These are phyloP conservation scores for Hypoxylon sp. DNA, from an alignment of 2,329 filamentous ascomycete genomes.

Conservation along the genomic window DNA sequence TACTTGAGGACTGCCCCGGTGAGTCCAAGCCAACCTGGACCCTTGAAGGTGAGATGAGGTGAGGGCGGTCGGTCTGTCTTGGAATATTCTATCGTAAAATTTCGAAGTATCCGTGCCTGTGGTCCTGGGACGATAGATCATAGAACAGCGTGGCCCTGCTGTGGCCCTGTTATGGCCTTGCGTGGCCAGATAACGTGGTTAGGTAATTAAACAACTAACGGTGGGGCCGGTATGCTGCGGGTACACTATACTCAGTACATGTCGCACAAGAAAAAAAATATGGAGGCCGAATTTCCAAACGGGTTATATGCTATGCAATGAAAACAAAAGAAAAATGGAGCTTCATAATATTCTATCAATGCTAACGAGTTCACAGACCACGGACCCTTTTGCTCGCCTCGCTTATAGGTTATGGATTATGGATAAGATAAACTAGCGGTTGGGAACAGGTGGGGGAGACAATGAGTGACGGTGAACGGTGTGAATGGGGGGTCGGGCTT, in stretches of 20 bases:
- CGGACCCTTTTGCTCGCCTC: conserved; percentile 27
- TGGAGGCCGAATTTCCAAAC: conserved; percentile 36
- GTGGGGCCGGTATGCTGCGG: neutral
- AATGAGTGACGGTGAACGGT: conserved; percentile 36
- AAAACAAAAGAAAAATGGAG: conserved; percentile 34
- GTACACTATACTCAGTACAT: conserved; percentile 10
- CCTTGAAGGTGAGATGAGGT: conserved; percentile 31
- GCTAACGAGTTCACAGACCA: conserved; percentile 11
- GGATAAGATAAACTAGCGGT: conserved; percentile 26
- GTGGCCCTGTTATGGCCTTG: neutral
- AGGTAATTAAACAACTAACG: conserved; percentile 35
- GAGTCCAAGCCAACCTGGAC: conserved; percentile 21
- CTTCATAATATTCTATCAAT: conserved; percentile 22
- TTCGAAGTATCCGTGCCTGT: conserved; percentile 44
- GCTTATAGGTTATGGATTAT: conserved; percentile 28
- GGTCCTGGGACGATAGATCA: conserved; percentile 40
- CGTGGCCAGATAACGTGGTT: conserved; percentile 28
- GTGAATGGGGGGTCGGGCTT: conserved; percentile 9
- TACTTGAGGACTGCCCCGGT: conserved; percentile 25
- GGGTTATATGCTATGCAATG: conserved; percentile 37
- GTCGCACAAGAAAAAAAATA: conserved; percentile 24
- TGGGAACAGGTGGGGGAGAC: conserved; percentile 23
- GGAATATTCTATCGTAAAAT: conserved; percentile 44
- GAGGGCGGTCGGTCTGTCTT: conserved; percentile 25
- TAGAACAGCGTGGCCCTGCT: neutral